A percentile compares a stretch with the other conserved stretches of the same genome.
Evolutionary conservation across 129 eudicot species (phyloP).

Genomic region (Lonicera japonica): DNA sequence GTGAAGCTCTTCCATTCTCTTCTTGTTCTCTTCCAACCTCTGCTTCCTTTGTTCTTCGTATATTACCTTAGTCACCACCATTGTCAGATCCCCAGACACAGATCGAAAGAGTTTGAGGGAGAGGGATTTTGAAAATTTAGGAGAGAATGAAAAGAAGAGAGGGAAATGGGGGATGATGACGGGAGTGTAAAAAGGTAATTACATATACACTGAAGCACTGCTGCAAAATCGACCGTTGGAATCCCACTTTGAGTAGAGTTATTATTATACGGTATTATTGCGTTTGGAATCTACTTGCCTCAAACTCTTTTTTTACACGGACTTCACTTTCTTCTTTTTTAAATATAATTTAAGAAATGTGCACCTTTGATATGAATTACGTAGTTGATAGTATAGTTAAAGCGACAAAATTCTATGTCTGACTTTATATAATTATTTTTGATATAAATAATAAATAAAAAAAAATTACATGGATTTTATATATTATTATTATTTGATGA

Average conservation of each 20-base stretch:
- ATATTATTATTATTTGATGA: too few species aligned
- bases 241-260: constrained; percentile 15
- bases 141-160: neutral
- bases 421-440: too few species aligned
- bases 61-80: constrained; percentile 40
- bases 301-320: too few species aligned
- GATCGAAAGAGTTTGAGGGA: neutral
- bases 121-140: neutral
- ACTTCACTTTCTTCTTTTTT: too few species aligned
- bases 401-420: too few species aligned
- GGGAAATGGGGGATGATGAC: neutral
- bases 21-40: constrained; percentile 76
- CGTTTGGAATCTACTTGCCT: too few species aligned
- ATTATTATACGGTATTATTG: too few species aligned
- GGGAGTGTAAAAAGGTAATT: neutral
- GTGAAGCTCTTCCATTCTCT: constrained; percentile 66
- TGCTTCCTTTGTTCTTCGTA: constrained; percentile 65
- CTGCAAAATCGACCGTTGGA: constrained; percentile 72
- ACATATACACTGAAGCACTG: neutral
- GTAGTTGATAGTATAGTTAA: too few species aligned
- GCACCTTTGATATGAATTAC: too few species aligned
- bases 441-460: too few species aligned
- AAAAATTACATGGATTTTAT: too few species aligned
- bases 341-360: too few species aligned
- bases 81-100: neutral